Conservation (phyloP, 1,284 basidiomycete species). For the Ustilago sp. region DNA sequence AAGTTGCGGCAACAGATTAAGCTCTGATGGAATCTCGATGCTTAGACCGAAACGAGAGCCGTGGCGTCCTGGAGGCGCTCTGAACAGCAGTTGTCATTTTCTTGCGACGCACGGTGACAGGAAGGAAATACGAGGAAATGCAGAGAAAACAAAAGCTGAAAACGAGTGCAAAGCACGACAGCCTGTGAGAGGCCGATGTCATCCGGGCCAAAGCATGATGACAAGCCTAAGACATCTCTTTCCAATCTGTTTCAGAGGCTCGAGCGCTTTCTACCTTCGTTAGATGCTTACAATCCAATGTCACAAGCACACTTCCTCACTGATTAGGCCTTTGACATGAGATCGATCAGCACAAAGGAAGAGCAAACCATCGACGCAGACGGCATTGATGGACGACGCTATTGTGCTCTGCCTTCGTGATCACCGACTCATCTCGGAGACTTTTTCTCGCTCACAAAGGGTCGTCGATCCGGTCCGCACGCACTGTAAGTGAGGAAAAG, state of each 20-base stretch:
- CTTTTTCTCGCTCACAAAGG: neutral
- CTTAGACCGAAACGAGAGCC: neutral
- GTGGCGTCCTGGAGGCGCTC: neutral
- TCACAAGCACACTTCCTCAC: neutral
- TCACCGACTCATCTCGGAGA: neutral
- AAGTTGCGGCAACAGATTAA: neutral
- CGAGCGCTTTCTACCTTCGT: neutral
- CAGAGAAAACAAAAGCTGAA: neutral
- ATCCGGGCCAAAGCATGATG: neutral
- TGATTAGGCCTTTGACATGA: neutral
- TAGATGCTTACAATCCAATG: too few species aligned
- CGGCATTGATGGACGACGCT: neutral
- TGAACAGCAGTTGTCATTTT: neutral
- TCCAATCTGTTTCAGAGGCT: neutral
- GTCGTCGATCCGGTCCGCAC: neutral
- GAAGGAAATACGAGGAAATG: neutral
- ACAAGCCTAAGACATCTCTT: neutral
- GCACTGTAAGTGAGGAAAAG: neutral
- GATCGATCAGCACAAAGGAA: neutral
- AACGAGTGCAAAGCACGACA: neutral
- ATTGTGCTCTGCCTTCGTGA: neutral
- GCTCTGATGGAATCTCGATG: neutral
- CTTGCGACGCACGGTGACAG: conserved; percentile 29
- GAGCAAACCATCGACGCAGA: neutral
- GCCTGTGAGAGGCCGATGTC: neutral